phyloP scores from a whole-genome alignment of 2,329 filamentous ascomycete genomes.

The Pleomassaria siparia region DNA sequence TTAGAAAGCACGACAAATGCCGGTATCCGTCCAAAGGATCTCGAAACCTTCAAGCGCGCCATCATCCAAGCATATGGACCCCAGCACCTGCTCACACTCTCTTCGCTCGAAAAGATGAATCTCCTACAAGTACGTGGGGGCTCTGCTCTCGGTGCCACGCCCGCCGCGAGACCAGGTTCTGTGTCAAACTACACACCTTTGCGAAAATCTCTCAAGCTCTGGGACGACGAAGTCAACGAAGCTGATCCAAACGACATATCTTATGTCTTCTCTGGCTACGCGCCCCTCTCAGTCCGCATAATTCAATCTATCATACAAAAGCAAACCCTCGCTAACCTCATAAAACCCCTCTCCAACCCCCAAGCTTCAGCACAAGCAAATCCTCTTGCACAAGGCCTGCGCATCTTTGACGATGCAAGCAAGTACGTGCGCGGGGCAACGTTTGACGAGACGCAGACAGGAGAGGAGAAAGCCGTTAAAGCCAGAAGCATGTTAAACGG shows the following conservation, averaged over 20 bases:
- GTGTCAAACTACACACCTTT: constrained; percentile 87
- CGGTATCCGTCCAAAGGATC: constrained; percentile 83
- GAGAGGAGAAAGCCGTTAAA: constrained; percentile 88
- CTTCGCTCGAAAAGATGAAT: constrained; percentile 85
- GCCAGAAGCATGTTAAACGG: constrained; percentile 82
- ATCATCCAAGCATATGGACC: constrained; percentile 93
- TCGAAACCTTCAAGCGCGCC: constrained; percentile 84
- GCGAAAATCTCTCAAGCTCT: constrained; percentile 81
- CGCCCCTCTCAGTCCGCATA: constrained; percentile 85
- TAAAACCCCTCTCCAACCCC: constrained; percentile 48
- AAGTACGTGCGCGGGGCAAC: constrained; percentile 86
- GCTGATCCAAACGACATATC: constrained; percentile 90
- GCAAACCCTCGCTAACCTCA: constrained; percentile 69
- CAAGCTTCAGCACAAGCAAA: constrained; percentile 46
- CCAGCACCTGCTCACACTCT: constrained; percentile 88
- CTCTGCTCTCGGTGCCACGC: constrained; percentile 50
- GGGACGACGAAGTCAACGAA: constrained; percentile 96
- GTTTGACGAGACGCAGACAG: constrained; percentile 89
- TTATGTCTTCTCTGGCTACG: constrained; percentile 98
- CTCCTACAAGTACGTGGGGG: constrained; percentile 67
- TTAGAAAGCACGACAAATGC: constrained; percentile 89
- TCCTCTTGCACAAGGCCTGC: constrained; percentile 76
- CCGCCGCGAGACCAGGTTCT: constrained; percentile 35
- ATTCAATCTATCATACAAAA: constrained; percentile 95
- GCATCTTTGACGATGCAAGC: constrained; percentile 88